Conservation (phyloP, 1,284 basidiomycete genomes). For the Microbotryum violaceum region DNA sequence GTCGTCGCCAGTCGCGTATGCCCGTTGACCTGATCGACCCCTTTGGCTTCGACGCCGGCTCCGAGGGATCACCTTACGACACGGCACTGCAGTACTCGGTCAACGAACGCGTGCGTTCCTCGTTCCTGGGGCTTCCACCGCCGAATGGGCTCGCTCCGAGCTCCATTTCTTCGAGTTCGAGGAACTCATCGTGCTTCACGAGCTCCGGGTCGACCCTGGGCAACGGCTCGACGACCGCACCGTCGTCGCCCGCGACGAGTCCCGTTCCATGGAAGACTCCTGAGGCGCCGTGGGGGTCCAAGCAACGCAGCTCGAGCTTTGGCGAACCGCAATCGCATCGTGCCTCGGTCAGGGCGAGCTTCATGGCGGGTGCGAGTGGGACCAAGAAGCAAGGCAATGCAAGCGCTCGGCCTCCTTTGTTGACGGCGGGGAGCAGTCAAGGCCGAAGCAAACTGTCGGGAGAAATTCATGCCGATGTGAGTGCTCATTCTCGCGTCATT, state of each 20-base stretch:
- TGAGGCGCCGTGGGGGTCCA: not conserved
- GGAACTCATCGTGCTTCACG: not conserved
- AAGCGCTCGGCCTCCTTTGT: not conserved
- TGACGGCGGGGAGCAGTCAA: not conserved
- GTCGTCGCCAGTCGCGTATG: constrained; percentile 14
- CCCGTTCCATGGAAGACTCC: constrained; percentile 4
- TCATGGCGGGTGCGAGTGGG: constrained; percentile 13
- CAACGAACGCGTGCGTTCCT: not conserved
- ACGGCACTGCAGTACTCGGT: constrained; percentile 11
- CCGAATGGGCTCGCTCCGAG: not conserved
- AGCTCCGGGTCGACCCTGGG: constrained; percentile 6
- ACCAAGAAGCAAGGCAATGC: constrained; percentile 8
- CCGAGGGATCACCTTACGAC: constrained; percentile 27
- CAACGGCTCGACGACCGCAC: not conserved
- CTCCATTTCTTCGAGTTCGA: not conserved
- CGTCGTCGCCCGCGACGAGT: constrained; percentile 5
- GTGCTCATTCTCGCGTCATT: not conserved
- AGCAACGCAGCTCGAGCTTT: constrained; percentile 4
- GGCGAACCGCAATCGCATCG: not conserved
- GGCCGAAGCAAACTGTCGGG: constrained; percentile 27
- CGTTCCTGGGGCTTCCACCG: constrained; percentile 6
- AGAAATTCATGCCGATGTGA: constrained; percentile 25
- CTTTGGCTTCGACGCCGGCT: constrained; percentile 23
- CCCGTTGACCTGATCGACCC: constrained; percentile 27
- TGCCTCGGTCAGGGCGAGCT: not conserved